Evolutionary conservation across 1,139 yeast genomes (phyloP).

Genomic region (Scheffersomyces stambukii): DNA sequence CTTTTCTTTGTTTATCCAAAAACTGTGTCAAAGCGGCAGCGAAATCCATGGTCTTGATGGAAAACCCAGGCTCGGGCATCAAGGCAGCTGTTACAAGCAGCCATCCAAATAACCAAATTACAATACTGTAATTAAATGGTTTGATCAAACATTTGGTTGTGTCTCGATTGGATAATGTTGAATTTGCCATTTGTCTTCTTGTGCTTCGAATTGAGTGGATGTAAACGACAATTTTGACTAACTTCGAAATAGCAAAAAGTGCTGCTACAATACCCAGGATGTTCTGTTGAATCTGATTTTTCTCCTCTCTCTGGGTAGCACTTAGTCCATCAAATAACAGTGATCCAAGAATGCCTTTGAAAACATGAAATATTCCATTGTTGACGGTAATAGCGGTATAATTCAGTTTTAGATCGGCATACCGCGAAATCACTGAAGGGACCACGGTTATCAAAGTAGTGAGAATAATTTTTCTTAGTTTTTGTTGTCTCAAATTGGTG

Average conservation of each 20-base stretch:
- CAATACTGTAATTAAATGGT: conserved; percentile 3
- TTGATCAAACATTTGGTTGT: conserved; percentile 3
- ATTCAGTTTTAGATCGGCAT: conserved; percentile 7
- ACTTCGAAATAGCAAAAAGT: conserved; percentile 6
- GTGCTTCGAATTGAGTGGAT: conserved; percentile 5
- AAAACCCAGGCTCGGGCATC: conserved; percentile 5
- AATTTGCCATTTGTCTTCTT: conserved; percentile 1
- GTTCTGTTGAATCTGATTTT: conserved; percentile 2
- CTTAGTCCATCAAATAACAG: conserved; percentile 6
- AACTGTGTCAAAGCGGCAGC: conserved; percentile 3
- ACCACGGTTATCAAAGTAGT: conserved; percentile 3
- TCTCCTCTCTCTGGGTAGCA: conserved; percentile 2
- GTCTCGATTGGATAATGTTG: conserved; percentile 5
- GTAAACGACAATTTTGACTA: conserved; percentile 4
- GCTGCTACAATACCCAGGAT: conserved; percentile 4
- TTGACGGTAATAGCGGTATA: conserved; percentile 4
- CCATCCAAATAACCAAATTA: conserved; percentile 8
- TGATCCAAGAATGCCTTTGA: conserved; percentile 8
- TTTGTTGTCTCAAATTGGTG: conserved; percentile 1
- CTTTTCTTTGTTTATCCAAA: conserved; percentile 2
- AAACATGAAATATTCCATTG: conserved; percentile 5
- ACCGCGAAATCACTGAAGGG: conserved; percentile 6
- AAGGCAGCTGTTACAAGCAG: conserved; percentile 7
- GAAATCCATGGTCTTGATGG: conserved; percentile 5
- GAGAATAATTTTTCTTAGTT: conserved; percentile 2